Base-by-base conservation (phyloP, 176 grass and related monocot species). In the Poa pratensis region DNA sequence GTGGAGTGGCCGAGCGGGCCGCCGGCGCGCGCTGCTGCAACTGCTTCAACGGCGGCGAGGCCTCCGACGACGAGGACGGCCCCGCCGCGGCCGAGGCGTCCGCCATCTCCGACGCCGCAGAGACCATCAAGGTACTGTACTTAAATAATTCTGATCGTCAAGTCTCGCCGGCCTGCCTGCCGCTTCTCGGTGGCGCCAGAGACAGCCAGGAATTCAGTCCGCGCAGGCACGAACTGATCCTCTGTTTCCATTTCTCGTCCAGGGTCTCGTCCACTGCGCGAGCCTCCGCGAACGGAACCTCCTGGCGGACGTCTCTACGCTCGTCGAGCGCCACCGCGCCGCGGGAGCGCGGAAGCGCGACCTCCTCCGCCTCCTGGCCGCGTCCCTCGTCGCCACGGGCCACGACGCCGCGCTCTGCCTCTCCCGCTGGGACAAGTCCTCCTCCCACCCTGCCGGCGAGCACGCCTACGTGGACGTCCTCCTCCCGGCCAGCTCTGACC, bases 211-310 rank as follows among this genome's bases (percentile, higher is more conserved):
- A 77, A 82, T 63, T 26, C 24, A 26, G 7, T 7, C 8, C 40
- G 6, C 39, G 35, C 66, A n/a, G 2, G 63, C 72, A 72, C 32
- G 67, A 42, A 10, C 74, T 92, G 27, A 79, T 61, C 86, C 7
- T 76, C 67, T 34, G 62, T 86, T 86, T 59, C n/a, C 15, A 49
- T 61, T 80, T 87, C 32, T 39, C 40, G 43, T 19, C 13, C 87
- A 98, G 96, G 93, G 93, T 24, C 83, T 98, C 26, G 93, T 92
- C 77, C 83, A 90, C 62, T 98, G 96, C 75, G 63, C 91, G 20
- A 95, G 76, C 34, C 80, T 95, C 71, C 80, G 87, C n/a, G 96
- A 98, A n/a, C 90, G 95, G 63, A 98, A 98, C 87, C 86, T 98
- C 35, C 89, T 98, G 6, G 96, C 93, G 12, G 96, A 98, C 88